phyloP scores from a whole-genome alignment of 805 yeast species.

The Zygosaccharomyces bisporus region DNA sequence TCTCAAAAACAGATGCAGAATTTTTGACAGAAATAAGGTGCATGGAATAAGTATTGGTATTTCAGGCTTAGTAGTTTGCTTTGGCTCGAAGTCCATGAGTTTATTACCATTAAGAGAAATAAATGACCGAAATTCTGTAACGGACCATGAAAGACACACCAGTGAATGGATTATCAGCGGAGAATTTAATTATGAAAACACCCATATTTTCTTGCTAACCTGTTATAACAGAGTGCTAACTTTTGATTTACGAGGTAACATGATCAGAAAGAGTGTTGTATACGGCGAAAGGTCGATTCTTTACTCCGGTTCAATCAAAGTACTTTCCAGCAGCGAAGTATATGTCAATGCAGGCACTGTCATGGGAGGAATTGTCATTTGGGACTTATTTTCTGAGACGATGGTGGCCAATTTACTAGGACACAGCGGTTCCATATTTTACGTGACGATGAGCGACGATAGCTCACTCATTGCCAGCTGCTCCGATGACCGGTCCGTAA shows the following conservation, averaged over 20 bases:
- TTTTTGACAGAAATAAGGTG: slow-evolving; percentile 72
- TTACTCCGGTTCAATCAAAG: slow-evolving; percentile 77
- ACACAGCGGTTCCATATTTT: slow-evolving; percentile 92
- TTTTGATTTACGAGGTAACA: slow-evolving; percentile 27
- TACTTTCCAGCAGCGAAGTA: slow-evolving; percentile 41
- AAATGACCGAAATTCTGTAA: slow-evolving; percentile 18
- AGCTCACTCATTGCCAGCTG: slow-evolving; percentile 67
- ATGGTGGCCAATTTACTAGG: slow-evolving; percentile 56
- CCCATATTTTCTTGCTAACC: slow-evolving; percentile 53
- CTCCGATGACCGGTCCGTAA: slow-evolving; percentile 90
- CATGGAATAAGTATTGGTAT: slow-evolving; percentile 60
- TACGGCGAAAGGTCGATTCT: slow-evolving; percentile 75
- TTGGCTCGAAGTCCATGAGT: slow-evolving; percentile 72
- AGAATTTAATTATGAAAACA: slow-evolving; percentile 43
- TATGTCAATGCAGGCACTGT: slow-evolving; percentile 88
- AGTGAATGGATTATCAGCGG: slow-evolving; percentile 79
- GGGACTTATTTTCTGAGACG: slow-evolving; percentile 52
- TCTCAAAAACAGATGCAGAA: slow-evolving; percentile 39
- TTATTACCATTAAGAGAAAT: slow-evolving; percentile 38
- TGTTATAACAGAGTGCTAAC: slow-evolving; percentile 65
- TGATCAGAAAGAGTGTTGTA: slow-evolving; percentile 33
- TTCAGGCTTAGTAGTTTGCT: slow-evolving; percentile 40
- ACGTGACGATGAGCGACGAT: slow-evolving; percentile 56
- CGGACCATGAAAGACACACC: slow-evolving; percentile 45
- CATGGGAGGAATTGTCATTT: slow-evolving; percentile 77